These are phyloP conservation scores for Wickerhamomyces sp. DNA, from an alignment of 1,139 yeast species.

Conservation along the genomic window DNA sequence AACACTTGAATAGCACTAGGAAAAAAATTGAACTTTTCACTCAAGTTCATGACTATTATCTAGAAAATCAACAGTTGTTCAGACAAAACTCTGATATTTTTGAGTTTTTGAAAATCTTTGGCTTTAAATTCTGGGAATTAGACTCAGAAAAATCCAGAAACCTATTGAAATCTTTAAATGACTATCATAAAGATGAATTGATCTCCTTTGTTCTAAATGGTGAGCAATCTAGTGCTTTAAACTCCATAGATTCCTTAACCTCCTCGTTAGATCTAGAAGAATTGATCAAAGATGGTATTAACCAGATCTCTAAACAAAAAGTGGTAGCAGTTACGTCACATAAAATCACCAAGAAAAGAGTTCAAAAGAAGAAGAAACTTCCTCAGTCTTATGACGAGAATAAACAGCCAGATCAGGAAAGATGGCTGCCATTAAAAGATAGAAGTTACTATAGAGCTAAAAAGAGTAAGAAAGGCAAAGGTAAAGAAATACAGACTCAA, in stretches of 20 bases:
- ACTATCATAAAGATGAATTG: constrained; percentile 28
- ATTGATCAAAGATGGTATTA: constrained; percentile 35
- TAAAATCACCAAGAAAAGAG: constrained; percentile 29
- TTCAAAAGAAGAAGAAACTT: constrained; percentile 34
- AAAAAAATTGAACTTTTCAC: constrained; percentile 26
- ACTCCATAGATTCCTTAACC: constrained; percentile 33
- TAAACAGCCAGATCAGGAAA: constrained; percentile 54
- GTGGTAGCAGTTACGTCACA: constrained; percentile 13
- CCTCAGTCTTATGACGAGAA: constrained; percentile 39
- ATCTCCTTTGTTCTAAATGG: constrained; percentile 24
- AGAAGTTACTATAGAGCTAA: constrained; percentile 81
- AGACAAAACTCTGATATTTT: constrained; percentile 22
- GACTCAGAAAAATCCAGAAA: constrained; percentile 23
- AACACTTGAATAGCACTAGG: constrained; percentile 29
- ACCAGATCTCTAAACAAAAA: constrained; percentile 29
- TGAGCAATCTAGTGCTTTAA: constrained; percentile 5
- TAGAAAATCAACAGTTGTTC: neutral
- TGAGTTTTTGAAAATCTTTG: constrained; percentile 42
- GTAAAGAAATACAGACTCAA: constrained; percentile 62
- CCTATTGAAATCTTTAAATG: constrained; percentile 32
- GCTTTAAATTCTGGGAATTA: constrained; percentile 40
- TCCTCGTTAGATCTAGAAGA: constrained; percentile 35
- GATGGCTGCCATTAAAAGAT: constrained; percentile 89
- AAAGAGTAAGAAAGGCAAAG: constrained; percentile 46
- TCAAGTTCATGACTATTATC: constrained; percentile 24